phyloP scores from a whole-genome alignment of 495 filamentous ascomycete genomes.

The Cudoniella acicularis region DNA sequence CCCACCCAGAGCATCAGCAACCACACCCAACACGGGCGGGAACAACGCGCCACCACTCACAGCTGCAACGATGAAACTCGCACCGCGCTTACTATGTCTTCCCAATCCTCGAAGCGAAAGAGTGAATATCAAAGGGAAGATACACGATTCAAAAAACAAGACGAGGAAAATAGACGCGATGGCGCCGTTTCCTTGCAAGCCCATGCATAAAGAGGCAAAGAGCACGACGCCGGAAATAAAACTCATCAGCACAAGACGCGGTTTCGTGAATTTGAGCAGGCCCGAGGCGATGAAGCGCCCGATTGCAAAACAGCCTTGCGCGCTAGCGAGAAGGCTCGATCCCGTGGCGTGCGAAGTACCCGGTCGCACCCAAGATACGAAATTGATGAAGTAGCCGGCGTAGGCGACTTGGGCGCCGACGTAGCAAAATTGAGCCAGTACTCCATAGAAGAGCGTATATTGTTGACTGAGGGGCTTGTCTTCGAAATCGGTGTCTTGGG shows the following conservation, averaged over 20 bases:
- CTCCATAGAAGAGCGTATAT: constrained; percentile 63
- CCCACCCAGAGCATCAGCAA: constrained; percentile 37
- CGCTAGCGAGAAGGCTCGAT: constrained; percentile 58
- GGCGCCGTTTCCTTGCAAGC: constrained; percentile 44
- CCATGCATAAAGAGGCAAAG: constrained; percentile 55
- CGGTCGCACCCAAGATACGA: constrained; percentile 32
- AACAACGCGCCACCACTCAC: constrained; percentile 63
- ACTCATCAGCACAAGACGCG: constrained; percentile 46
- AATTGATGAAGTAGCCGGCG: constrained; percentile 47
- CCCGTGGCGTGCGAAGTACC: constrained; percentile 27
- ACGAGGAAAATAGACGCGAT: constrained; percentile 60
- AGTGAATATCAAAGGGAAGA: constrained; percentile 69
- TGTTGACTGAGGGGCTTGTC: constrained; percentile 56
- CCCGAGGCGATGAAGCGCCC: constrained; percentile 59
- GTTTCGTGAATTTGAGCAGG: constrained; percentile 47
- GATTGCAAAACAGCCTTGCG: constrained; percentile 62
- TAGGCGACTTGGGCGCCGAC: constrained; percentile 65
- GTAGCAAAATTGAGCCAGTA: constrained; percentile 68
- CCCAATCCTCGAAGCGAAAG: constrained; percentile 66
- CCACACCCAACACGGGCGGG: constrained; percentile 58
- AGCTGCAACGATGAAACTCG: constrained; percentile 57
- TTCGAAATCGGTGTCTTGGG: constrained; percentile 29
- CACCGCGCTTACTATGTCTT: constrained; percentile 64
- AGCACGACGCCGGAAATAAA: constrained; percentile 51
- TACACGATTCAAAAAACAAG: constrained; percentile 64